These are phyloP conservation scores for Sparassis latifolia DNA, from an alignment of 1,284 basidiomycete species.

Conservation along the genomic window DNA sequence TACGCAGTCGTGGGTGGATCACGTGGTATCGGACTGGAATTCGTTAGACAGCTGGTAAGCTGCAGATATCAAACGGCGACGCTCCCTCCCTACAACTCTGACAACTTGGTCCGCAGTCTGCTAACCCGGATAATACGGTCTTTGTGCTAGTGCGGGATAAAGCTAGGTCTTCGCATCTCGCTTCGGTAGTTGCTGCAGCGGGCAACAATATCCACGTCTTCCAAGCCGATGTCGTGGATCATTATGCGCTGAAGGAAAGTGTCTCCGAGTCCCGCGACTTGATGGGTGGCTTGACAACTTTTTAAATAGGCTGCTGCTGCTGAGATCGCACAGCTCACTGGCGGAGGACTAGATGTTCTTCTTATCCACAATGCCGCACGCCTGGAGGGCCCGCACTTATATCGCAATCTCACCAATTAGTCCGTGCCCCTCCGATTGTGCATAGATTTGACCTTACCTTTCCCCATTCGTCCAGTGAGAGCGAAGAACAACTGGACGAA, in stretches of 20 bases:
- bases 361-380: slow-evolving; percentile 26
- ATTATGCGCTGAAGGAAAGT: slow-evolving; percentile 15
- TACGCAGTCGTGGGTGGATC: slow-evolving; percentile 20
- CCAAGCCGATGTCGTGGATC: slow-evolving; percentile 19
- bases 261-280: not conserved
- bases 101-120: slow-evolving; percentile 15
- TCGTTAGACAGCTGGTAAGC: slow-evolving; percentile 12
- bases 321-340: slow-evolving; percentile 15
- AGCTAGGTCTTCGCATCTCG: slow-evolving; percentile 10
- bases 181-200: slow-evolving; percentile 8
- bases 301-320: slow-evolving; percentile 6
- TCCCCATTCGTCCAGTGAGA: slow-evolving; percentile 1
- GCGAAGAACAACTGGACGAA: slow-evolving; percentile 11
- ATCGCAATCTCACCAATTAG: slow-evolving; percentile 8
- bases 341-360: slow-evolving; percentile 20
- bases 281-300: no score
- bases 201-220: slow-evolving; percentile 20
- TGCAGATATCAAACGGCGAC: slow-evolving; percentile 2
- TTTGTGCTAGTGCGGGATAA: slow-evolving; percentile 19
- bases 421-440: not conserved
- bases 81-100: slow-evolving; percentile 3
- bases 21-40: slow-evolving; percentile 17
- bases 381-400: slow-evolving; percentile 2
- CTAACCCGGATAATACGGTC: no score
- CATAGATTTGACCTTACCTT: not conserved